Evolutionary conservation across 768 basidiomycete species (phyloP).

Genomic region (Lyophyllum shimeji): DNA sequence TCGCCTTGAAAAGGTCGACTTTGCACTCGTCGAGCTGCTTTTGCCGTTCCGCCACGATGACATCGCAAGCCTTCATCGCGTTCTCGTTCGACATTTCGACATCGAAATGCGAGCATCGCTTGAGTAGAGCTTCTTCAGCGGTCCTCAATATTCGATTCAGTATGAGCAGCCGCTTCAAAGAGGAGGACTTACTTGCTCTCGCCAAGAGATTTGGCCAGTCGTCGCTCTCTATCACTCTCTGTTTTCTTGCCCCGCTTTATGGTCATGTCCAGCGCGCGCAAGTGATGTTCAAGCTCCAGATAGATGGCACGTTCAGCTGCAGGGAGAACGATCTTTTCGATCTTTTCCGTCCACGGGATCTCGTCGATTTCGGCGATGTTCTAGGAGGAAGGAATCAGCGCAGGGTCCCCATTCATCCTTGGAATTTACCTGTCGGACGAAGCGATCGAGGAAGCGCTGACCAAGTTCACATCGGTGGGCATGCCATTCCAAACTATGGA

Average conservation of each 20-base stretch:
- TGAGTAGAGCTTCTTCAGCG: constrained; percentile 90
- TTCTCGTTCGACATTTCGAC: constrained; percentile 69
- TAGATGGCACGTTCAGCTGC: constrained; percentile 95
- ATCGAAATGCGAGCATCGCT: constrained; percentile 95
- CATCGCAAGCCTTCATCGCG: constrained; percentile 90
- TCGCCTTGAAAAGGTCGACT: constrained; percentile 62
- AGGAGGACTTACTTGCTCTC: constrained; percentile 71
- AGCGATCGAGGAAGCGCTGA: constrained; percentile 77
- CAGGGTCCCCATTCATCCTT: constrained; percentile 6
- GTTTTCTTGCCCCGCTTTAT: constrained; percentile 59
- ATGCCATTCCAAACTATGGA: constrained; percentile 91
- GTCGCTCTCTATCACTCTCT: constrained; percentile 86
- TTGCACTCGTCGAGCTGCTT: constrained; percentile 81
- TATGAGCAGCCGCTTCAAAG: not conserved
- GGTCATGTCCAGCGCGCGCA: constrained; percentile 89
- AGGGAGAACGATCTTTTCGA: constrained; percentile 71
- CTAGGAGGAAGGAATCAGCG: constrained; percentile 33
- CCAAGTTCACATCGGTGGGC: constrained; percentile 81
- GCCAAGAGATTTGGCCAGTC: constrained; percentile 84
- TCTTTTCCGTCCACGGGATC: constrained; percentile 73
- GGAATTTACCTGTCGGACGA: constrained; percentile 72
- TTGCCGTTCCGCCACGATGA: constrained; percentile 82
- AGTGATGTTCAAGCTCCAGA: constrained; percentile 89
- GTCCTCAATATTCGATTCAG: constrained; percentile 44
- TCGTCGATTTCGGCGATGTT: constrained; percentile 97